phyloP scores from a whole-genome alignment of 352 stramenopile species.

The Aphanomyces stellatus region DNA sequence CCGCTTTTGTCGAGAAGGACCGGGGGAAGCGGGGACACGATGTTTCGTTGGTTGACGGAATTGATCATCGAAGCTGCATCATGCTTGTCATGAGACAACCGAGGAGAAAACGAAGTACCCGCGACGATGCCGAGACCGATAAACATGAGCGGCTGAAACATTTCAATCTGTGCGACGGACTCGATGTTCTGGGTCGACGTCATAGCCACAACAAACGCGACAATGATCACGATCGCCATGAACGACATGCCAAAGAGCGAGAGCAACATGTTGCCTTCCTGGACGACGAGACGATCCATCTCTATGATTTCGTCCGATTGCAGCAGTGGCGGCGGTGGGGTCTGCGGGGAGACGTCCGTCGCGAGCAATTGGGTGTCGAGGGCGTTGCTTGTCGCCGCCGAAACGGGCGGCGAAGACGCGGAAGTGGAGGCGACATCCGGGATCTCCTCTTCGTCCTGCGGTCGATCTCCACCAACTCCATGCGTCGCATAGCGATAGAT shows the following conservation, averaged over 20 bases:
- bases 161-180: conserved; percentile 43
- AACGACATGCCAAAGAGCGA: conserved; percentile 59
- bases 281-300: conserved; percentile 17
- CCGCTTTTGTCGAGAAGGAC: conserved; percentile 39
- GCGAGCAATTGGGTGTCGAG: background rate
- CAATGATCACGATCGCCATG: conserved; percentile 49
- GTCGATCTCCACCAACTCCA: conserved; percentile 13
- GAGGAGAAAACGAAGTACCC: conserved; percentile 23
- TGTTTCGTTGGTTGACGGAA: background rate
- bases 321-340: too few species aligned
- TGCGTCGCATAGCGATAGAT: conserved; percentile 59
- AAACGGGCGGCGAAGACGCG: background rate
- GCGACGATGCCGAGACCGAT: conserved; percentile 70
- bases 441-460: conserved; percentile 17
- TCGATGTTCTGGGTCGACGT: conserved; percentile 36
- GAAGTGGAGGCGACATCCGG: background rate
- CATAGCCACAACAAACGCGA: conserved; percentile 29
- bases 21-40: conserved; percentile 21
- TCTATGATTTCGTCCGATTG: background rate
- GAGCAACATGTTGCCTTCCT: conserved; percentile 32
- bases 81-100: too few species aligned
- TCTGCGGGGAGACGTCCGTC: background rate
- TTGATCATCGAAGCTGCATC: conserved; percentile 23
- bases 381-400: conserved; percentile 1
- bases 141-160: conserved; percentile 77